Evolutionary conservation across 2,329 filamentous ascomycete genomes (phyloP), one percentile per base, ranked within the genome.

Genomic region (Fusarium siculi): DNA sequence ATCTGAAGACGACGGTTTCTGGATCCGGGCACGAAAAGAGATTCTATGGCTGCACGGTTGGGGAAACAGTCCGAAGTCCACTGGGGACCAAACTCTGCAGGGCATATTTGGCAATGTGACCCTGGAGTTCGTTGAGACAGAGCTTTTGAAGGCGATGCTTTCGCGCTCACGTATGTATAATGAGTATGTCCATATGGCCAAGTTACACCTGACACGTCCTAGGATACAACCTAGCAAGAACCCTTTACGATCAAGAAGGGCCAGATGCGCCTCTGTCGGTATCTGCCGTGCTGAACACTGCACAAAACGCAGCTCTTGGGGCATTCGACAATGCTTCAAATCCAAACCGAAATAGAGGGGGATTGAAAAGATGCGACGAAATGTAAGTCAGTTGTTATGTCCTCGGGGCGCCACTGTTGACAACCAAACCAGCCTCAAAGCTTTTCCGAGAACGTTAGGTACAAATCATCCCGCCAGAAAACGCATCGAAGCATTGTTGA

Each of bases 291-390:
- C 88, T 90, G 76, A 86, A 89, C 9, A 89, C 90, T 3, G 84
- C 94, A 14, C 83, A 93, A 46, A 85, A 85, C 3, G 86, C 90
- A 52, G 91, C 92, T 3, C 87, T 95, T 83, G 86, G 88, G 60
- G 88, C 92, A 8, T 96, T 95, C 78, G 93, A 96, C 77, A 93
- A 93, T 78, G 93, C 93, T 7, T 93, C 92, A 28, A 96, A 96
- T 76, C 92, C 93, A 2, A 95, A 96, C 75, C 89, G 90, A 62
- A 93, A 89, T 4, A 87, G 93, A 73, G 93, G 93, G 21, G 92
- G 92, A 0, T 86, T 96, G 76, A 94, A 93, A 81, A 93, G 91
- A 80, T 94, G 93, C 50, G 87, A 92, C 73, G 92, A 94, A 55
- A 92, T 93, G 92, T 93, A 83, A 81, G 89, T 79, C 32, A 8